Evolutionary conservation across 169 alveolate species (phyloP), one percentile per base, ranked within the genome.

Genomic region (Eimeria nieschulzi): DNA sequence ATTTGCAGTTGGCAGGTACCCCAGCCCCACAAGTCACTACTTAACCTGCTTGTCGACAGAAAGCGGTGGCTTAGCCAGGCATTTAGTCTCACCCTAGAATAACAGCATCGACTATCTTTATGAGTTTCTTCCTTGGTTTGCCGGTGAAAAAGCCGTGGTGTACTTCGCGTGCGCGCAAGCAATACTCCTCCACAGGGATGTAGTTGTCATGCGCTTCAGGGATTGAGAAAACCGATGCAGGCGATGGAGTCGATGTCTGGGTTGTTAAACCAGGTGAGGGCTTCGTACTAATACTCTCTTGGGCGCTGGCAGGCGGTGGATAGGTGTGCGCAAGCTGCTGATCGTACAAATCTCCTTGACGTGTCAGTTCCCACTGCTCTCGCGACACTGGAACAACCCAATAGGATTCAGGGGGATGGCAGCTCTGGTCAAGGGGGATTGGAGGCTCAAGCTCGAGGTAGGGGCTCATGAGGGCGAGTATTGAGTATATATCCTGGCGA

Each of bases 81-180:
- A 33, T 0, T 33, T 33, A 33, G 46, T 33, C 78, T 17, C 51
- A 72, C 92, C 92, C 92, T 7, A 87, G 59, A 39, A 87, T 87
- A 13, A 87, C 87, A 33, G 87, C 61, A 59, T 87, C 92, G 53
- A 87, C 92, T 9, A 87, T 87, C 46, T 72, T 87, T 6, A 87
- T 33, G 12, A 86, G 79, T 15, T 87, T 87, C 53, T 25, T n/a
- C 10, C 92, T n/a, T 8, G 83, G 83, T 39, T 56, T 33, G 0
- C 92, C 92, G 23, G 92, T 72, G 56, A 87, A 87, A 46, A 78
- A 76, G 10, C 87, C 92, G 9, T 64, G 46, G 79, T 87, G 92
- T 6, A 87, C 64, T 72, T 56, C 71, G 9, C 71, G 83, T 17
- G 92, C 92, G 3, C 51, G 26, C n/a, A 21, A 26, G 70, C 92